These are phyloP conservation scores for Mucor irregularis DNA, from an alignment of 371 early-diverging fungal genomes.

Conservation along the genomic window DNA sequence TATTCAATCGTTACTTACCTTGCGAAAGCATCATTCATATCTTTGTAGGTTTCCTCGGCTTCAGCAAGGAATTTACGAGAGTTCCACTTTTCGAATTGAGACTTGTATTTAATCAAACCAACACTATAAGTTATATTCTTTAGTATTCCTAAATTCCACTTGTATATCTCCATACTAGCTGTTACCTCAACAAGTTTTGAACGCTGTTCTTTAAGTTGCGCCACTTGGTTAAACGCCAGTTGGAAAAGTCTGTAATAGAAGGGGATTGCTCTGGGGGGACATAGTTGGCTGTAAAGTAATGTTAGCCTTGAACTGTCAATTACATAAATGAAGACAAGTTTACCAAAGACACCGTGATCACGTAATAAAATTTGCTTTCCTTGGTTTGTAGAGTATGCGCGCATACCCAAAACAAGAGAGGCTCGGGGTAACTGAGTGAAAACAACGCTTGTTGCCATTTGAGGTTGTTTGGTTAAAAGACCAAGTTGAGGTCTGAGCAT, in stretches of 20 bases:
- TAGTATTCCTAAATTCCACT: not conserved
- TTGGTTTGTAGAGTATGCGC: slow-evolving; percentile 24
- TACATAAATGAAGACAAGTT: not conserved
- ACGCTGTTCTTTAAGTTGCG: slow-evolving; percentile 51
- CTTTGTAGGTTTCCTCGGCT: slow-evolving; percentile 65
- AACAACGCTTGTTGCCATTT: slow-evolving; percentile 4
- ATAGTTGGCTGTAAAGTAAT: slow-evolving; percentile 40
- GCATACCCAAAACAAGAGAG: slow-evolving; percentile 15
- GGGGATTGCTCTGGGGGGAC: slow-evolving; percentile 51
- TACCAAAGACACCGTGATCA: slow-evolving; percentile 56
- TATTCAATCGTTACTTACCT: too few species aligned
- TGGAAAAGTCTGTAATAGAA: slow-evolving; percentile 44
- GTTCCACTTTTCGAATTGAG: slow-evolving; percentile 55
- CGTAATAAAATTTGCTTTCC: slow-evolving; percentile 43
- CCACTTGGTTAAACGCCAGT: slow-evolving; percentile 54
- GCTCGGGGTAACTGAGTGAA: slow-evolving; percentile 19
- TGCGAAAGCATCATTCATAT: slow-evolving; percentile 77
- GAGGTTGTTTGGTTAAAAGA: slow-evolving; percentile 13
- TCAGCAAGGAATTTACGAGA: slow-evolving; percentile 51
- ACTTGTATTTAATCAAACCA: slow-evolving; percentile 52
- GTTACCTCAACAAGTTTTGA: slow-evolving; percentile 50
- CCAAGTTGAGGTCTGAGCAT: slow-evolving; percentile 13
- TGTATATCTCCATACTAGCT: not conserved
- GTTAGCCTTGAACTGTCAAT: not conserved
- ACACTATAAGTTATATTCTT: slow-evolving; percentile 29